These are phyloP conservation scores for Thecaphora frezii DNA, from an alignment of 1,284 basidiomycete species.

Conservation along the genomic window DNA sequence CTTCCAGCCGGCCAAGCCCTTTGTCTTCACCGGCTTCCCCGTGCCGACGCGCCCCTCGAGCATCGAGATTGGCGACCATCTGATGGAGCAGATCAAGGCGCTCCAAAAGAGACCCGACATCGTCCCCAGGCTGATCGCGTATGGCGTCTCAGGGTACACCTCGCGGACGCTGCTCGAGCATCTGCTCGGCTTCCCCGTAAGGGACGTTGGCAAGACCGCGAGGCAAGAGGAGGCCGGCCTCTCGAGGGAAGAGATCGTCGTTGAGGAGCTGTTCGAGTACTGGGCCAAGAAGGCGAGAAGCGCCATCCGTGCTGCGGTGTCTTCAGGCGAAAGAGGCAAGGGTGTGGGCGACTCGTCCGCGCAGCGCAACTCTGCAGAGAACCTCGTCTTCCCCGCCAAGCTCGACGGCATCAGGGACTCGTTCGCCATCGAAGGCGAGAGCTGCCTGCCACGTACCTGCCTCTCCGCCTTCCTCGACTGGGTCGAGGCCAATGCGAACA, in stretches of 20 bases:
- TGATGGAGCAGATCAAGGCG: slow-evolving; percentile 10
- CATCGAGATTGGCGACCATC: neutral
- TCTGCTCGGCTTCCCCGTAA: neutral
- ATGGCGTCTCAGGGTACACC: slow-evolving; percentile 11
- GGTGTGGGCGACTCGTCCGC: too few species aligned
- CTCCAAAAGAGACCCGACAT: slow-evolving; percentile 12
- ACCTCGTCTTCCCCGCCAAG: neutral
- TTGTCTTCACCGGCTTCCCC: neutral
- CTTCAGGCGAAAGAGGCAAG: too few species aligned
- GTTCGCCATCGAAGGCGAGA: slow-evolving; percentile 14
- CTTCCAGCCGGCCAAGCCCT: neutral
- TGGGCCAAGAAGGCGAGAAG: too few species aligned
- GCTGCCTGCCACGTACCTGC: slow-evolving; percentile 20
- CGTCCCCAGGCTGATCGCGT: slow-evolving; percentile 11
- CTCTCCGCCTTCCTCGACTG: slow-evolving; percentile 29
- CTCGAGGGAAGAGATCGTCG: too few species aligned
- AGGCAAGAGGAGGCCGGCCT: too few species aligned
- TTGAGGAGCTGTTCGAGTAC: too few species aligned
- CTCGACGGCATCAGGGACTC: neutral
- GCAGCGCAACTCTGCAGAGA: too few species aligned
- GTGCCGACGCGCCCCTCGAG: neutral
- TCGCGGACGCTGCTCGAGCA: neutral
- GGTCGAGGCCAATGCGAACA: slow-evolving; percentile 12
- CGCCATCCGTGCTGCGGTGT: too few species aligned
- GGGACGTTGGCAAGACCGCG: too few species aligned